Conservation (phyloP, 2,329 filamentous ascomycete genomes). For the Hypoxylon sp. region DNA sequence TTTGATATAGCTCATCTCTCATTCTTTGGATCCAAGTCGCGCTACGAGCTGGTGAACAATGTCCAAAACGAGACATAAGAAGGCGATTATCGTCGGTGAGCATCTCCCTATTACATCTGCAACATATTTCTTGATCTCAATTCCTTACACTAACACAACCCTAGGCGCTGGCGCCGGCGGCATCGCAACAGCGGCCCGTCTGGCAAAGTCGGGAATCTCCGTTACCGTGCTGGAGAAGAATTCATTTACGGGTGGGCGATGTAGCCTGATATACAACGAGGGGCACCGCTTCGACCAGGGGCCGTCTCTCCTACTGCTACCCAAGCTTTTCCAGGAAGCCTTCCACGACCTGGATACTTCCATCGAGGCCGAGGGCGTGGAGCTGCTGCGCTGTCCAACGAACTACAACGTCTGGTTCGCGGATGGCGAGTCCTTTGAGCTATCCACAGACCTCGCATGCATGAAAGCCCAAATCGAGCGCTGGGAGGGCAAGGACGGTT, state of each 20-base stretch:
- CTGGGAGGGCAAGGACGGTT: conserved; percentile 80
- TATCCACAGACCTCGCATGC: conserved; percentile 76
- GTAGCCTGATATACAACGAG: conserved; percentile 73
- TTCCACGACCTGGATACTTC: conserved; percentile 78
- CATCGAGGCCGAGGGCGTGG: conserved; percentile 74
- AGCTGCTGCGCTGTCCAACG: conserved; percentile 78
- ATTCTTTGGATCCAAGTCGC: not conserved
- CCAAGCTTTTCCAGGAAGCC: conserved; percentile 77
- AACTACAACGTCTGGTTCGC: conserved; percentile 84
- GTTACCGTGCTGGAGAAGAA: conserved; percentile 89
- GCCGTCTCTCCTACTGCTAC: conserved; percentile 79
- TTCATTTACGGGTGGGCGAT: conserved; percentile 78
- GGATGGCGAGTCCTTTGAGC: conserved; percentile 74
- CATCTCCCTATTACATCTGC: conserved; percentile 7
- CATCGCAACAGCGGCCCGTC: conserved; percentile 78
- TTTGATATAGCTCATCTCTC: not conserved
- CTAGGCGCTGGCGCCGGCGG: conserved; percentile 79
- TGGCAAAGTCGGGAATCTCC: conserved; percentile 77
- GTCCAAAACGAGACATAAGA: conserved; percentile 57
- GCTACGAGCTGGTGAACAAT: conserved; percentile 29
- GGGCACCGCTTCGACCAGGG: conserved; percentile 83
- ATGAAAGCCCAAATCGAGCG: conserved; percentile 81
- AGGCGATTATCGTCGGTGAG: conserved; percentile 68
- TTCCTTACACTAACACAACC: conserved; percentile 29
- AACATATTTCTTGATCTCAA: not conserved